Evolutionary conservation across 2,329 filamentous ascomycete genomes (phyloP).

Genomic region (Alternaria sp.): DNA sequence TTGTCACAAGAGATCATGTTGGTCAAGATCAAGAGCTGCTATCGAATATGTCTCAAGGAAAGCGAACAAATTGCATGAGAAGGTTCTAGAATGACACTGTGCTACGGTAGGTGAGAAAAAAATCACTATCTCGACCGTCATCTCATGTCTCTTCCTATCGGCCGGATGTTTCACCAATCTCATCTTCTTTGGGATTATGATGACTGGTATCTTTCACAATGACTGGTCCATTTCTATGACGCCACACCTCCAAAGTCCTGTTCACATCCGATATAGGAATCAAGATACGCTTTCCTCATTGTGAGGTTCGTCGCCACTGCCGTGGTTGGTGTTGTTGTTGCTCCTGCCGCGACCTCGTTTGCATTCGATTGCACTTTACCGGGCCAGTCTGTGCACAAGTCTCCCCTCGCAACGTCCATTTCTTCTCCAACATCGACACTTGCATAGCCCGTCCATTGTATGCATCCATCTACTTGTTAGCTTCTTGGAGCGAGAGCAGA

Average conservation of each 20-base stretch:
- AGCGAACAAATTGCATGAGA: too few relatives aligned
- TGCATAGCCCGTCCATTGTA: conserved; percentile 34
- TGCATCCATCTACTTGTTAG: conserved; percentile 47
- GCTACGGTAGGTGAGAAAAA: not conserved
- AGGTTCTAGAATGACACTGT: not conserved
- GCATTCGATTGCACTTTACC: conserved; percentile 24
- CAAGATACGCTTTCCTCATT: conserved; percentile 20
- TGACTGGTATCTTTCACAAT: conserved; percentile 6
- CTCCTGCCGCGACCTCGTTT: conserved; percentile 35
- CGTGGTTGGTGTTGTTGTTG: conserved; percentile 23
- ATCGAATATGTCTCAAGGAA: too few relatives aligned
- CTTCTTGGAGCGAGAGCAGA: conserved; percentile 41
- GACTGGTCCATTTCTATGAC: conserved; percentile 17
- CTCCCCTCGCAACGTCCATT: conserved; percentile 5
- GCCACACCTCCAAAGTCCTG: not conserved
- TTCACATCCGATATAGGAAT: not conserved
- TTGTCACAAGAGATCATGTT: too few relatives aligned
- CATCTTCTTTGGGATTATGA: conserved; percentile 14
- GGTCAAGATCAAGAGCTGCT: too few relatives aligned
- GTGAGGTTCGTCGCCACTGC: conserved; percentile 20
- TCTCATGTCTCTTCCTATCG: too few relatives aligned
- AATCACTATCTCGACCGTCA: too few relatives aligned
- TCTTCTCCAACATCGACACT: conserved; percentile 20
- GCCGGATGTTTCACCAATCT: not conserved
- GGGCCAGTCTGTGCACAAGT: conserved; percentile 32